Conservation (phyloP, 805 yeast genomes). For the Allodekkera sacchari region DNA sequence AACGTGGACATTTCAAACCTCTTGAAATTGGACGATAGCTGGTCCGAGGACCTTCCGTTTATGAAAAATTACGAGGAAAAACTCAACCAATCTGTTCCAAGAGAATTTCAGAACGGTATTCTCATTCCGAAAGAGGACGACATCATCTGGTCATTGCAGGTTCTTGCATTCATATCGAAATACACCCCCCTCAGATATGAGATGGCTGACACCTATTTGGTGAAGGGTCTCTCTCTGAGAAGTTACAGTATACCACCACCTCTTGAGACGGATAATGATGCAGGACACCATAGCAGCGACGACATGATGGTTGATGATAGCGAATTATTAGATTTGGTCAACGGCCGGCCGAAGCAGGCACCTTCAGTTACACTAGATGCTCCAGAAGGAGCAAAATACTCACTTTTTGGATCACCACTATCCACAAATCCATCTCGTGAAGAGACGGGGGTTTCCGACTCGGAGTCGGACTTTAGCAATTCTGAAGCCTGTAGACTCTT, state of each 20-base stretch:
- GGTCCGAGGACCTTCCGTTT: conserved; percentile 13
- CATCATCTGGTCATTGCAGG: conserved; percentile 86
- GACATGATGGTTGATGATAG: conserved; percentile 17
- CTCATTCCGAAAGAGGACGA: conserved; percentile 91
- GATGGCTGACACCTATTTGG: conserved; percentile 67
- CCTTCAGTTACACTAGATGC: too few relatives aligned
- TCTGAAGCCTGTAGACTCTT: too few relatives aligned
- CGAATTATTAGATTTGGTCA: conserved; percentile 12
- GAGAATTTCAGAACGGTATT: conserved; percentile 56
- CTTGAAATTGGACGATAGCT: conserved; percentile 12
- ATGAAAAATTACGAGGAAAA: conserved; percentile 14
- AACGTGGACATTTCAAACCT: conserved; percentile 23
- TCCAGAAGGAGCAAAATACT: too few relatives aligned
- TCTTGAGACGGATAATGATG: conserved; percentile 20
- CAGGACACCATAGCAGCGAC: conserved; percentile 19
- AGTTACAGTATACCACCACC: conserved; percentile 27
- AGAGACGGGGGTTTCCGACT: too few relatives aligned
- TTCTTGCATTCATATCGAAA: conserved; percentile 87
- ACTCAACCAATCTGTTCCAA: conserved; percentile 30
- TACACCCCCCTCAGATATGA: conserved; percentile 71
- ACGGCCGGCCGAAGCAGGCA: too few relatives aligned
- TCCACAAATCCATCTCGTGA: too few relatives aligned
- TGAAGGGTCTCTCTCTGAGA: conserved; percentile 58
- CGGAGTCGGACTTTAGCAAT: too few relatives aligned
- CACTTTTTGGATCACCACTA: too few relatives aligned